Evolutionary conservation across 192 early-diverging fungal species (phyloP).

Genomic region (Helicostylum pulchrum): DNA sequence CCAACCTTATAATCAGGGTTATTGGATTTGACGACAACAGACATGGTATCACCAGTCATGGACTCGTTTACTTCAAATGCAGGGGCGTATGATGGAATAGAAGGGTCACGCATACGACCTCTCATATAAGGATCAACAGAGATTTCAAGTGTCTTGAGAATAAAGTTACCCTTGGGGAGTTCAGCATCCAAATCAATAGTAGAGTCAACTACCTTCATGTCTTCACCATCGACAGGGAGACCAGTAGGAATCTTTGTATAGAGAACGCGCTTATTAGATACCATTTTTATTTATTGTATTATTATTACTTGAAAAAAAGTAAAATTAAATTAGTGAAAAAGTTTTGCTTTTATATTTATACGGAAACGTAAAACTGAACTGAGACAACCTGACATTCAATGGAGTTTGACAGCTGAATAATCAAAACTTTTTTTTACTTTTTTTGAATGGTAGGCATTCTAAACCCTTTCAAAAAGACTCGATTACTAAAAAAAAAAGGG

Average conservation of each 20-base stretch:
- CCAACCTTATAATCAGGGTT: slow-evolving; percentile 56
- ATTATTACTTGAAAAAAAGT: no score
- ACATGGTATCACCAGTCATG: slow-evolving; percentile 59
- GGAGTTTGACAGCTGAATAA: no score
- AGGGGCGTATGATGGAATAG: slow-evolving; percentile 40
- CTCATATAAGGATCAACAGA: slow-evolving; percentile 79
- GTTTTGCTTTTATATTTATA: no score
- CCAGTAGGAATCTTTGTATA: slow-evolving; percentile 31
- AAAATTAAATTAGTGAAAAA: no score
- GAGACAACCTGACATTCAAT: no score
- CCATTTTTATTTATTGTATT: slow-evolving; percentile 20
- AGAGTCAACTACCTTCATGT: slow-evolving; percentile 45
- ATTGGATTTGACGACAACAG: slow-evolving; percentile 63
- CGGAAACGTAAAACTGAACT: no score
- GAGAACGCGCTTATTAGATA: slow-evolving; percentile 43
- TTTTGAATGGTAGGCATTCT: no score
- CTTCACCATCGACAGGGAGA: slow-evolving; percentile 39
- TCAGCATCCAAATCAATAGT: slow-evolving; percentile 42
- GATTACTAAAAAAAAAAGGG: no score
- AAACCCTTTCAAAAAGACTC: no score
- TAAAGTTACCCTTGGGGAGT: slow-evolving; percentile 42
- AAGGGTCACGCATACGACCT: slow-evolving; percentile 57
- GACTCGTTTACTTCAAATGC: slow-evolving; percentile 56
- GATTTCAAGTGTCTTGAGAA: slow-evolving; percentile 61
- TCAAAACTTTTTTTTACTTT: no score